A percentile compares a stretch with the other conserved stretches of the same genome.
Conservation (phyloP, 352 stramenopile species). For the Globisporangium sylvaticum region DNA sequence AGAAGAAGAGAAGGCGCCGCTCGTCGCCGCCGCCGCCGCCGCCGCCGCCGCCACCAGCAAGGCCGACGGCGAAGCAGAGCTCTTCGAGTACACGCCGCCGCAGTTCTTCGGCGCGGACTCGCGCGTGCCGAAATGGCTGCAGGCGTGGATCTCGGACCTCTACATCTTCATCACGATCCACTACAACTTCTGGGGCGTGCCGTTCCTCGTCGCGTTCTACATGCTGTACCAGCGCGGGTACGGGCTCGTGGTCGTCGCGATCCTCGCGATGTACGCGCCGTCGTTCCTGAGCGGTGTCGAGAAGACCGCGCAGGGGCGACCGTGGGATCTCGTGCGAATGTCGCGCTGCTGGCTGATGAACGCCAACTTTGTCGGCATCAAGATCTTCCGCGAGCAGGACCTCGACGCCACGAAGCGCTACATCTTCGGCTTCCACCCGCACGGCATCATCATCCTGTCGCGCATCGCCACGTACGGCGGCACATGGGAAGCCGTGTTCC, state of each 20-base stretch:
- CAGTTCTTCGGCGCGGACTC: conserved; percentile 26
- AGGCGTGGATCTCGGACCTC: conserved; percentile 23
- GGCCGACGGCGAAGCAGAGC: background rate
- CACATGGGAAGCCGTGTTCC: conserved; percentile 41
- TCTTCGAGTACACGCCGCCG: conserved; percentile 29
- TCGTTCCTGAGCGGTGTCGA: conserved; percentile 40
- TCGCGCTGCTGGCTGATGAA: conserved; percentile 31
- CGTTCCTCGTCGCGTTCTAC: conserved; percentile 33
- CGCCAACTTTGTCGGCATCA: conserved; percentile 30
- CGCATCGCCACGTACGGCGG: conserved; percentile 38
- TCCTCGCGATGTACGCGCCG: conserved; percentile 41
- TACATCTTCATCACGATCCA: conserved; percentile 41
- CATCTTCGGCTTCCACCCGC: conserved; percentile 50
- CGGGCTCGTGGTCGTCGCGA: conserved; percentile 27
- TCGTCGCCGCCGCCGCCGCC: background rate
- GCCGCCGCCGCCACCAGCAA: background rate
- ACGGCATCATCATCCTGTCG: conserved; percentile 52
- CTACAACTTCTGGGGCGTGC: conserved; percentile 41
- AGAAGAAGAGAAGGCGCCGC: conserved; percentile 4
- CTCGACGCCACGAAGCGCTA: conserved; percentile 26
- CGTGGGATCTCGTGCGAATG: conserved; percentile 33
- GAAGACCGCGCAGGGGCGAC: conserved; percentile 29
- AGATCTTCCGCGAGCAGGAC: conserved; percentile 36
- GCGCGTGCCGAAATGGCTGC: conserved; percentile 27
- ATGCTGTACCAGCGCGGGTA: conserved; percentile 31